Conservation (phyloP, 2,329 filamentous ascomycete genomes). For the Macrophomina tecta region DNA sequence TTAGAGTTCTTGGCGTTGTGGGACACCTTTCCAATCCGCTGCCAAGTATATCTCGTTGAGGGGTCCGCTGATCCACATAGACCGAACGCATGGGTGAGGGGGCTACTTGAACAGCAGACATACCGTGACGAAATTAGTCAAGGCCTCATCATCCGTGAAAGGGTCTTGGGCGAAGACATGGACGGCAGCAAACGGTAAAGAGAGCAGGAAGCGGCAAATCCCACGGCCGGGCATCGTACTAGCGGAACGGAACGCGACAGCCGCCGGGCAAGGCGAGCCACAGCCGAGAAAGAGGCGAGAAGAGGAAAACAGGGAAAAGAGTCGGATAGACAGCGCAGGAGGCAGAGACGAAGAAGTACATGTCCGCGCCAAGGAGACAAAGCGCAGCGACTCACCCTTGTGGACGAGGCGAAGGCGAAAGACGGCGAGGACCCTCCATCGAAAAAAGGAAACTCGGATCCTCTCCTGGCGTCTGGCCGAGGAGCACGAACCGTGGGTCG, state of each 20-base stretch:
- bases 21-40: not conserved
- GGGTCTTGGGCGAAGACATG: slow-evolving; percentile 19
- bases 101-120: not conserved
- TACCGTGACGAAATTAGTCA: slow-evolving; percentile 25
- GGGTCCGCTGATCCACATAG: not conserved
- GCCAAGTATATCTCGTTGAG: not conserved
- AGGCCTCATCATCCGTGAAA: slow-evolving; percentile 11
- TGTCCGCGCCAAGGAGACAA: slow-evolving; percentile 9
- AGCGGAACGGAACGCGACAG: not conserved
- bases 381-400: not conserved
- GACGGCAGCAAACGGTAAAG: not conserved
- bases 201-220: not conserved
- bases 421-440: not conserved
- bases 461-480: not conserved
- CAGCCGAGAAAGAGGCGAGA: not conserved
- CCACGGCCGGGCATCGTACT: slow-evolving; percentile 3
- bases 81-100: not conserved
- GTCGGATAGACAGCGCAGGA: not conserved
- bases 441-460: slow-evolving; percentile 15
- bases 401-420: not conserved
- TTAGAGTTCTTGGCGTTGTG: not conserved
- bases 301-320: not conserved
- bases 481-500: not conserved
- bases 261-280: not conserved
- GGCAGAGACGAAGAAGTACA: slow-evolving; percentile 4